Conservation (phyloP, 306 rosid genomes). For the Malus domestica region DNA sequence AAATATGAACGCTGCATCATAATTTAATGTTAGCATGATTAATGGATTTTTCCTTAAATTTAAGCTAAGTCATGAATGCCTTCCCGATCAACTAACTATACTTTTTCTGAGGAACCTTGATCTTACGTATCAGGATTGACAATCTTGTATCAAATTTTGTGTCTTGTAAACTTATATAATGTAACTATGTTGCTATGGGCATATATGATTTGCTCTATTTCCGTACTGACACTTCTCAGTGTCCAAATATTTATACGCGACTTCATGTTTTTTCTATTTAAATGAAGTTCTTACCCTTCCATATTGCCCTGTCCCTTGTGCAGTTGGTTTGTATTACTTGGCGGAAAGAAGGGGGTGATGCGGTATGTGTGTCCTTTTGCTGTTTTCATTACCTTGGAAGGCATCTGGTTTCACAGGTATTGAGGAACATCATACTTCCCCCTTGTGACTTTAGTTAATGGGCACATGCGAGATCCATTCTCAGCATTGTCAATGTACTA, state of each 20-base stretch:
- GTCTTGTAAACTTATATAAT: neutral
- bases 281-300: neutral
- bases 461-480: neutral
- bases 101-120: neutral
- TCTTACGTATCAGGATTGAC: too few species aligned
- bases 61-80: neutral
- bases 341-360: neutral
- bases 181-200: neutral
- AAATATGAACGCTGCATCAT: neutral
- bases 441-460: conserved; percentile 1
- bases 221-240: neutral
- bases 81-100: neutral
- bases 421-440: neutral
- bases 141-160: neutral
- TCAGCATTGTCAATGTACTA: neutral
- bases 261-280: neutral
- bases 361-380: neutral
- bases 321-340: neutral
- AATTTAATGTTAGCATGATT: neutral
- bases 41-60: neutral
- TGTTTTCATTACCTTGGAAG: neutral
- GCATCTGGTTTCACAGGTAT: neutral
- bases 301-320: neutral
- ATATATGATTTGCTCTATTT: neutral
- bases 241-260: neutral